Conservation (phyloP, 805 yeast genomes). For the Starmerella floris region DNA sequence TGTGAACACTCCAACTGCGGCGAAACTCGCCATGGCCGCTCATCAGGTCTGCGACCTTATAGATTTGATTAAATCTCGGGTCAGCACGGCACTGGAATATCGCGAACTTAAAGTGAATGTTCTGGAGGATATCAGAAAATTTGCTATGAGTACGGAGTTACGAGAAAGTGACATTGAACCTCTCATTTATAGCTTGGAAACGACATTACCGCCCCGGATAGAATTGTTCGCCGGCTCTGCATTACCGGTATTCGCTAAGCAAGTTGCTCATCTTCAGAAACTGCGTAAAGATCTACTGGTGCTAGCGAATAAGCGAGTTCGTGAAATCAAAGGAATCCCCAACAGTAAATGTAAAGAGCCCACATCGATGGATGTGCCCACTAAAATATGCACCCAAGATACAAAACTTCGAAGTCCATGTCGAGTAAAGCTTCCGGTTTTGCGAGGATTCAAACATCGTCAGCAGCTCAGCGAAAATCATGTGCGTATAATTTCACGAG, state of each 20-base stretch:
- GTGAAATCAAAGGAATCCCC: background rate
- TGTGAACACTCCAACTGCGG: conserved; percentile 9
- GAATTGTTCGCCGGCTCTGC: conserved; percentile 5
- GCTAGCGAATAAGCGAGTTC: background rate
- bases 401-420: conserved; percentile 7
- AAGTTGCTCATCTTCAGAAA: background rate
- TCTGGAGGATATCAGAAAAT: conserved; percentile 5
- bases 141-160: background rate
- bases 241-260: conserved; percentile 4
- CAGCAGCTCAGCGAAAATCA: background rate
- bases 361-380: no score
- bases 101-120: conserved; percentile 6
- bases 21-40: conserved; percentile 8
- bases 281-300: background rate
- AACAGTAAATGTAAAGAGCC: no score
- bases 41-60: conserved; percentile 3
- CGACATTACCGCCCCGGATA: conserved; percentile 9
- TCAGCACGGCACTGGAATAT: conserved; percentile 6
- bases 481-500: background rate
- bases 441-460: conserved; percentile 7
- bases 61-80: conserved; percentile 2
- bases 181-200: conserved; percentile 3
- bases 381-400: no score
- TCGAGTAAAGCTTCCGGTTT: conserved; percentile 2
- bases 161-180: background rate